Conservation (phyloP, 2,329 filamentous ascomycete species). For the Hypocreales sp. region DNA sequence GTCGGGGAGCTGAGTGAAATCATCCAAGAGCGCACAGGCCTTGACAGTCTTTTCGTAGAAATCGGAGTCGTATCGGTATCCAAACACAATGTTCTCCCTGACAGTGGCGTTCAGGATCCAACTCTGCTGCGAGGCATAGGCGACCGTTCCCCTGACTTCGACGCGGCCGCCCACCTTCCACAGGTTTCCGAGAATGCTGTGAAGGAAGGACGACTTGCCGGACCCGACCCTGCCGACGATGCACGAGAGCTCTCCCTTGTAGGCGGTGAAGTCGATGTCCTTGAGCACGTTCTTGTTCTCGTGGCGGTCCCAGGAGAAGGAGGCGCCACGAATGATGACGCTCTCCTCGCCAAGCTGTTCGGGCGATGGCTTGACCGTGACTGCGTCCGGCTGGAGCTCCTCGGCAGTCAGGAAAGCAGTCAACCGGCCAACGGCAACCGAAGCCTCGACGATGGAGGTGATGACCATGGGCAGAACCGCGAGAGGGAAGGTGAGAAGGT, state of each 20-base stretch:
- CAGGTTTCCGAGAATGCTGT: constrained; percentile 76
- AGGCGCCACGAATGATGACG: constrained; percentile 67
- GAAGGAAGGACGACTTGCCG: constrained; percentile 86
- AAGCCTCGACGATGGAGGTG: constrained; percentile 86
- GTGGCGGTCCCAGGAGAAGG: constrained; percentile 90
- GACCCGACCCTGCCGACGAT: constrained; percentile 87
- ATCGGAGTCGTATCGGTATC: constrained; percentile 78
- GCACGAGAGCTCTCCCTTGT: constrained; percentile 87
- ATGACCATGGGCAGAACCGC: constrained; percentile 96
- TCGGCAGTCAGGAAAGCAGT: constrained; percentile 76
- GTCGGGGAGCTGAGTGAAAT: constrained; percentile 84
- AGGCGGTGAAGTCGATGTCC: constrained; percentile 75
- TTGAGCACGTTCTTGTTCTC: constrained; percentile 55
- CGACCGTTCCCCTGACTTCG: constrained; percentile 63
- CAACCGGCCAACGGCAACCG: constrained; percentile 77
- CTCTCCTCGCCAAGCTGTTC: constrained; percentile 72
- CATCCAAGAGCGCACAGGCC: constrained; percentile 79
- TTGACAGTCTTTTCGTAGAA: constrained; percentile 91
- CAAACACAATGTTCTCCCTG: constrained; percentile 93
- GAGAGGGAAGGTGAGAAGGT: constrained; percentile 86
- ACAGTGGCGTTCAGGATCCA: constrained; percentile 99
- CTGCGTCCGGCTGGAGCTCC: constrained; percentile 76
- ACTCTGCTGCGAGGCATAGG: constrained; percentile 82
- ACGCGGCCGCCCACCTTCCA: constrained; percentile 83
- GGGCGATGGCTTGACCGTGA: constrained; percentile 52